Conservation (phyloP, 2,329 filamentous ascomycete genomes). For the Whalleya microplaca region DNA sequence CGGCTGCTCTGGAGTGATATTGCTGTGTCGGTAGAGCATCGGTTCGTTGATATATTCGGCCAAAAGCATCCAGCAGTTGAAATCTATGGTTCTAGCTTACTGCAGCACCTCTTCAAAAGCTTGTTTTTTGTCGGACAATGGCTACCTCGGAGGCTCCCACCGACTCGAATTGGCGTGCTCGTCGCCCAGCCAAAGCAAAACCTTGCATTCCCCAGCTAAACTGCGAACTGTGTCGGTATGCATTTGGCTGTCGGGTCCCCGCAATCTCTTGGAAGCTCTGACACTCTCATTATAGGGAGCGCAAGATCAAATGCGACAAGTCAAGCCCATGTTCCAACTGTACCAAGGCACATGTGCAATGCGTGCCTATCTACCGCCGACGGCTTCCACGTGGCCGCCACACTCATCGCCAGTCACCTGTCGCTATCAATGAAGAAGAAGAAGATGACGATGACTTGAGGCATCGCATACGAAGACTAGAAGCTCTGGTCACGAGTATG, state of each 20-base stretch:
- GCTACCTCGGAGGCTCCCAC: constrained; percentile 2
- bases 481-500: not conserved
- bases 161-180: constrained; percentile 1
- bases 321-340: constrained; percentile 16
- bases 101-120: too few relatives aligned
- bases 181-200: not conserved
- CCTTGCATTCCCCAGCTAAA: constrained; percentile 9
- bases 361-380: constrained; percentile 16
- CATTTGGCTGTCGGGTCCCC: too few relatives aligned
- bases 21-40: too few relatives aligned
- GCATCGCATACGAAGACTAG: constrained; percentile 11
- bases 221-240: constrained; percentile 9
- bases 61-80: too few relatives aligned
- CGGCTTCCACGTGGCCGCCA: constrained; percentile 18
- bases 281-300: not conserved
- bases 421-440: too few relatives aligned
- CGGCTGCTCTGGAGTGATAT: too few relatives aligned
- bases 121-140: too few relatives aligned
- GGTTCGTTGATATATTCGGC: too few relatives aligned
- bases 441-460: constrained; percentile 14
- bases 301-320: constrained; percentile 20
- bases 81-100: too few relatives aligned
- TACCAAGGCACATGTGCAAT: constrained; percentile 4
- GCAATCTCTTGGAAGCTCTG: too few relatives aligned
- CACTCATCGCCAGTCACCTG: not conserved